Conservation (phyloP, 2,329 filamentous ascomycete genomes). For the Thermochaetoides dissita region DNA sequence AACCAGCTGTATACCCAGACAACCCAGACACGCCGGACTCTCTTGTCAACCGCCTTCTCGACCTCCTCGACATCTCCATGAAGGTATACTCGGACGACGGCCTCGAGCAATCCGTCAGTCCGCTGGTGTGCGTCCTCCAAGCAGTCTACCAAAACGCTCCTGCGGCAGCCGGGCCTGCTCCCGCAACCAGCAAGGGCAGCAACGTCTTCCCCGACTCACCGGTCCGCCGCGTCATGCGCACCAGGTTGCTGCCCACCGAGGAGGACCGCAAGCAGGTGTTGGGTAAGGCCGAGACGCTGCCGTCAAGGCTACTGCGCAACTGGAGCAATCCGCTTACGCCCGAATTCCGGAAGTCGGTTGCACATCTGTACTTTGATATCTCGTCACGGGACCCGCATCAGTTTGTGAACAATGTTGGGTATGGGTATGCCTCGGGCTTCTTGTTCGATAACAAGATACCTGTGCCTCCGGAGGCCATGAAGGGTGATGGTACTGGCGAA, state of each 20-base stretch:
- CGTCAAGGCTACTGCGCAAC: constrained; percentile 63
- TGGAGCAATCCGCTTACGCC: constrained; percentile 61
- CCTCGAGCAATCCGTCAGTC: constrained; percentile 57
- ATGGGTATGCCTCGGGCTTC: constrained; percentile 85
- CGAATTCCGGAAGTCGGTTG: constrained; percentile 59
- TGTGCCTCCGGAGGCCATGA: constrained; percentile 46
- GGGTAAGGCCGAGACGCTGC: constrained; percentile 58
- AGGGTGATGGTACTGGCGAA: constrained; percentile 13
- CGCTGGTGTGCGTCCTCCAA: constrained; percentile 61
- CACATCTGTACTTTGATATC: constrained; percentile 71
- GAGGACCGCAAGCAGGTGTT: constrained; percentile 65
- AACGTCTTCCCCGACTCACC: constrained; percentile 30
- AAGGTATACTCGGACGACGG: constrained; percentile 49
- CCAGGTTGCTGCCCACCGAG: constrained; percentile 58
- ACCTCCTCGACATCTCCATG: constrained; percentile 55
- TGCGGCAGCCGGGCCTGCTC: constrained; percentile 16
- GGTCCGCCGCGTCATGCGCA: constrained; percentile 22
- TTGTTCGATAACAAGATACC: constrained; percentile 72
- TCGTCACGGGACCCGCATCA: constrained; percentile 65
- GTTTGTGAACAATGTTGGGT: constrained; percentile 86
- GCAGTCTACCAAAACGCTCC: constrained; percentile 59
- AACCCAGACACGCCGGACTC: constrained; percentile 48
- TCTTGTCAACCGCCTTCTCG: constrained; percentile 50
- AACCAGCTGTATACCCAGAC: constrained; percentile 51
- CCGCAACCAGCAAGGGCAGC: constrained; percentile 31